Evolutionary conservation across 129 eudicot species (phyloP).

Genomic region (Sambucus nigra): DNA sequence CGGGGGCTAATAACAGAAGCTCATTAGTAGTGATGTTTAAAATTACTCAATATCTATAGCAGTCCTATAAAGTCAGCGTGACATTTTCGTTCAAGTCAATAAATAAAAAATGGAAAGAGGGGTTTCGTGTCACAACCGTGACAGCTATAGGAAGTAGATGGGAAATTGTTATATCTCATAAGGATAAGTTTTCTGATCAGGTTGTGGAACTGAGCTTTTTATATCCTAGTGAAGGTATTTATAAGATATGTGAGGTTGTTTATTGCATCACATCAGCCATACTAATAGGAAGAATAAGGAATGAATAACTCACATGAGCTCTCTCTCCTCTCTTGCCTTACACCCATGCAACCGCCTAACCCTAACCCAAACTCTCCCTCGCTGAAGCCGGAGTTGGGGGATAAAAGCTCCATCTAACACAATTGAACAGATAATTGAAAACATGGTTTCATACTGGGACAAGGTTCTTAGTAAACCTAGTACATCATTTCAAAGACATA

Average conservation of each 20-base stretch:
- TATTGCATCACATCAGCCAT: constrained; percentile 71
- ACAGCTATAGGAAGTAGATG: constrained; percentile 82
- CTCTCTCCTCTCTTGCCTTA: too few relatives aligned
- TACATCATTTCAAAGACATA: too few relatives aligned
- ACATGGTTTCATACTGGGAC: too few relatives aligned
- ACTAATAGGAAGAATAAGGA: too few relatives aligned
- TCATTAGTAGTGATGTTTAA: constrained; percentile 79
- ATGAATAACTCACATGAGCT: too few relatives aligned
- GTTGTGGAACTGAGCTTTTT: constrained; percentile 82
- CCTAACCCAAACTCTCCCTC: too few relatives aligned
- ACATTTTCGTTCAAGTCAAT: constrained; percentile 87
- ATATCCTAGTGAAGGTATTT: constrained; percentile 91
- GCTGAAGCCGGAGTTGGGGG: too few relatives aligned
- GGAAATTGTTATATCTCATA: constrained; percentile 86
- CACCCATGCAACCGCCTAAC: too few relatives aligned
- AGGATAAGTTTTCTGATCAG: constrained; percentile 72
- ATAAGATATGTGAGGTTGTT: constrained; percentile 79
- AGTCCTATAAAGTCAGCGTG: constrained; percentile 86
- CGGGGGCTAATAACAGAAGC: constrained; percentile 76
- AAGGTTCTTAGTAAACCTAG: too few relatives aligned
- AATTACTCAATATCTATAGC: constrained; percentile 67
- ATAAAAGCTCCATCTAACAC: too few relatives aligned
- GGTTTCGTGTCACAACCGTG: constrained; percentile 82
- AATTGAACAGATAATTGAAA: too few relatives aligned
- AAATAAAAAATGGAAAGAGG: constrained; percentile 88